phyloP scores from a whole-genome alignment of 371 early-diverging fungal species.

The Mucor lusitanicus region DNA sequence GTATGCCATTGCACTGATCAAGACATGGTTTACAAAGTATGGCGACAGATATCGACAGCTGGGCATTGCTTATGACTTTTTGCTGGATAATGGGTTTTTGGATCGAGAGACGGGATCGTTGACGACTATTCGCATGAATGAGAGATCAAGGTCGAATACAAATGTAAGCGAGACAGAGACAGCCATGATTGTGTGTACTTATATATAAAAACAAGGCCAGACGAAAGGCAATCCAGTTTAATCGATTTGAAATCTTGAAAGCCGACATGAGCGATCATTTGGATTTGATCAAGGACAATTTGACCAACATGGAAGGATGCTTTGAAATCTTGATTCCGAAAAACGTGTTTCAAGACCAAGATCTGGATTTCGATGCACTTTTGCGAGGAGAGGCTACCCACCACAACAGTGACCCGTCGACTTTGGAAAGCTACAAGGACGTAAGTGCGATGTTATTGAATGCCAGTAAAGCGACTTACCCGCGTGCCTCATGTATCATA shows the following conservation, averaged over 20 bases:
- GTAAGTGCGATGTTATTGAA: neutral
- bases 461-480: neutral
- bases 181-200: neutral
- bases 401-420: neutral
- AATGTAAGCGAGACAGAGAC: slow-evolving; percentile 12
- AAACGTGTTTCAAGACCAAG: slow-evolving; percentile 12
- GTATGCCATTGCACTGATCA: slow-evolving; percentile 54
- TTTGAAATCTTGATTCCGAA: slow-evolving; percentile 65
- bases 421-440: slow-evolving; percentile 24
- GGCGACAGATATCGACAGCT: slow-evolving; percentile 55
- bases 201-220: slow-evolving; percentile 20
- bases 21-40: slow-evolving; percentile 60
- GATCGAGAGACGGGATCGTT: slow-evolving; percentile 5
- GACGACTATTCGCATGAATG: slow-evolving; percentile 24
- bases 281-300: slow-evolving; percentile 54
- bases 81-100: slow-evolving; percentile 37
- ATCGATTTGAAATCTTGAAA: slow-evolving; percentile 43
- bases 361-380: slow-evolving; percentile 39
- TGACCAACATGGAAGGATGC: slow-evolving; percentile 56
- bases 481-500: slow-evolving; percentile 2
- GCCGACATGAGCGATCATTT: slow-evolving; percentile 44
- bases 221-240: slow-evolving; percentile 41
- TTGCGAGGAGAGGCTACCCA: slow-evolving; percentile 24
- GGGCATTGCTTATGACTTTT: slow-evolving; percentile 57
- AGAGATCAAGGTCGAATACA: slow-evolving; percentile 17